Evolutionary conservation across 177 flowering plant species (phyloP).

Genomic region (Telopea speciosissima): DNA sequence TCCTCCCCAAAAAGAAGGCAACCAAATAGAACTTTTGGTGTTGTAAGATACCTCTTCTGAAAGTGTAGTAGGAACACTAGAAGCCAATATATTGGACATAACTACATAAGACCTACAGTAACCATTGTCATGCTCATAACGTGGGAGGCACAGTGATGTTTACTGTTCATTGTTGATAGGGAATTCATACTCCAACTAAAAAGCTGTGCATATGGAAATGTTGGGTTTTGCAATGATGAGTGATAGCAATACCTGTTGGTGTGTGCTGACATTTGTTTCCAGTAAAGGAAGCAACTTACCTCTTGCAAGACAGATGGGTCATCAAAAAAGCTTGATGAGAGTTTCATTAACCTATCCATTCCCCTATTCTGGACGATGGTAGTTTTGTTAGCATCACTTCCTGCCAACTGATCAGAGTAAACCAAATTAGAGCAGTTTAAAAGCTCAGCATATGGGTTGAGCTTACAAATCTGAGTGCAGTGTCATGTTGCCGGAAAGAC

Average conservation of each 20-base stretch:
- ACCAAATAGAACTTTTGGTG: neutral
- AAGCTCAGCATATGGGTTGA: constrained; percentile 1
- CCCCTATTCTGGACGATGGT: constrained; percentile 73
- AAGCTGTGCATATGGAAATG: neutral
- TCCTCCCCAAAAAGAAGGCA: neutral
- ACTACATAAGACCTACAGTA: too few relatives aligned
- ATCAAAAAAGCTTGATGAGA: constrained; percentile 66
- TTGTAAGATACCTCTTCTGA: too few relatives aligned
- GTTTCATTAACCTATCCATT: constrained; percentile 56
- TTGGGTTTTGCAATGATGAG: neutral
- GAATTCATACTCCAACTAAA: neutral
- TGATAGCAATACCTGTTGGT: neutral
- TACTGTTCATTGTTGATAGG: neutral
- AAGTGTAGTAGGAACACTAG: too few relatives aligned
- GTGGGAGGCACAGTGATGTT: neutral
- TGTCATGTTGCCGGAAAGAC: neutral
- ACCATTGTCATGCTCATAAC: too few relatives aligned
- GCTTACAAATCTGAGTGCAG: neutral
- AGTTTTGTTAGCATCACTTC: constrained; percentile 84
- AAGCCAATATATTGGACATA: too few relatives aligned
- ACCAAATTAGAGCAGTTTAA: neutral
- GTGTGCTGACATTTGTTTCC: neutral
- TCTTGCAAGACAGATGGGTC: constrained; percentile 87
- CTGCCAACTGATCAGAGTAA: constrained; percentile 64
- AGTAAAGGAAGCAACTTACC: constrained; percentile 32